Evolutionary conservation across 2,329 filamentous ascomycete genomes (phyloP).

Genomic region (Phialocephala sp.): DNA sequence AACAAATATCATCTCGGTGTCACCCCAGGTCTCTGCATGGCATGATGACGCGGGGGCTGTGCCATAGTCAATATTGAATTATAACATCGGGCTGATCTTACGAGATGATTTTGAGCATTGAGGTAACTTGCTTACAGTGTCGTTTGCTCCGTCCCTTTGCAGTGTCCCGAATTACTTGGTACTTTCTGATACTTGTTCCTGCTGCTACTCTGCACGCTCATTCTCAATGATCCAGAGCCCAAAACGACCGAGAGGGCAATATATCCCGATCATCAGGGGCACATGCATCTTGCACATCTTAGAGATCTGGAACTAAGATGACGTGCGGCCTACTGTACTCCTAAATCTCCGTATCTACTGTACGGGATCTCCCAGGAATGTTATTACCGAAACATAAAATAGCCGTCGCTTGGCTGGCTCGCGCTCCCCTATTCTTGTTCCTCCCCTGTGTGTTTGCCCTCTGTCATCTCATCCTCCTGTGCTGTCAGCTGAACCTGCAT

Average conservation of each 20-base stretch:
- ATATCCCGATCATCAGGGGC: slow-evolving; percentile 7
- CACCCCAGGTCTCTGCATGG: slow-evolving; percentile 7
- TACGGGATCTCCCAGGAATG: background rate
- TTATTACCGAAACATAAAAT: background rate
- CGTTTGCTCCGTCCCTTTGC: background rate
- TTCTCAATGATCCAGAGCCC: background rate
- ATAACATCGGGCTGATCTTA: background rate
- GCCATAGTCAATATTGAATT: background rate
- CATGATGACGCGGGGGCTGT: slow-evolving; percentile 10
- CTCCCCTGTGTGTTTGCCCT: background rate
- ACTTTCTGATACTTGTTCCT: background rate
- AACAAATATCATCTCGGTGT: background rate
- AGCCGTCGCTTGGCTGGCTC: background rate
- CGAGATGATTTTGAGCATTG: background rate
- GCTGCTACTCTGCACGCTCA: background rate
- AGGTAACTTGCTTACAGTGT: background rate
- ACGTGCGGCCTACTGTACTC: background rate
- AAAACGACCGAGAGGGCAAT: background rate
- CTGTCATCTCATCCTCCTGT: slow-evolving; percentile 9
- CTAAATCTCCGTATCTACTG: background rate
- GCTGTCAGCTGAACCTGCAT: slow-evolving; percentile 17
- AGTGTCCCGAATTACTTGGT: too few species aligned
- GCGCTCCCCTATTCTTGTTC: background rate
- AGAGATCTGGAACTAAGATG: slow-evolving; percentile 5
- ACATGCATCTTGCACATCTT: background rate